These are phyloP conservation scores for Blepharisma japonicum DNA, from an alignment of 73 alveolate species.

Conservation along the genomic window DNA sequence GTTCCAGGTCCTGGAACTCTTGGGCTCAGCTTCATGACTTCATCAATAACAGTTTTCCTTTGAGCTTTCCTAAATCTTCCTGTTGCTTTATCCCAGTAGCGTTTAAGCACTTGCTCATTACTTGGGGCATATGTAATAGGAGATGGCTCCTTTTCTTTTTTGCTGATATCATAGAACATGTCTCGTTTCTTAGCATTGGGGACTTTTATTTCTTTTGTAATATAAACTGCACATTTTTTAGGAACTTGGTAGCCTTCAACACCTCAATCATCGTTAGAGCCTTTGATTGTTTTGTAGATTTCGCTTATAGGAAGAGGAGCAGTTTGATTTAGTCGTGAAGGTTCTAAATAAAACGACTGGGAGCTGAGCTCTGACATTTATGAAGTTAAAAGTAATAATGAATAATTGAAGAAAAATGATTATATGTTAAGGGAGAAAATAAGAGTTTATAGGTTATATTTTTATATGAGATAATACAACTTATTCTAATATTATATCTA, in stretches of 20 bases:
- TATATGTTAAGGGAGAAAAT: too few relatives aligned
- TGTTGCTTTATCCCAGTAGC: constrained; percentile 9
- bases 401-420: too few relatives aligned
- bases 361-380: too few relatives aligned
- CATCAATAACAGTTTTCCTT: constrained; percentile 1
- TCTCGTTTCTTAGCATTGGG: constrained; percentile 14
- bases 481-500: too few relatives aligned
- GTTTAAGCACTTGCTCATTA: not conserved
- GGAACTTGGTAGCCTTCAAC: constrained; percentile 20
- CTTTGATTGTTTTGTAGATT: not conserved
- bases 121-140: constrained; percentile 10
- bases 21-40: constrained; percentile 1
- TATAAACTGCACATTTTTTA: not conserved
- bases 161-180: not conserved
- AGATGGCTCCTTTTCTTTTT: constrained; percentile 18
- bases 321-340: too few relatives aligned
- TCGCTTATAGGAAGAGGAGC: not conserved
- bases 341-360: too few relatives aligned
- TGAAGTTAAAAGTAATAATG: too few relatives aligned
- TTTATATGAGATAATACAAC: too few relatives aligned
- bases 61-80: not conserved
- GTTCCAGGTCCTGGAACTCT: constrained; percentile 24
- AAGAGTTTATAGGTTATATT: too few relatives aligned
- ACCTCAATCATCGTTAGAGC: not conserved
- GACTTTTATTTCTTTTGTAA: not conserved